Evolutionary conservation across 768 basidiomycete genomes (phyloP).

Genomic region (Xanthoconium purpureum): DNA sequence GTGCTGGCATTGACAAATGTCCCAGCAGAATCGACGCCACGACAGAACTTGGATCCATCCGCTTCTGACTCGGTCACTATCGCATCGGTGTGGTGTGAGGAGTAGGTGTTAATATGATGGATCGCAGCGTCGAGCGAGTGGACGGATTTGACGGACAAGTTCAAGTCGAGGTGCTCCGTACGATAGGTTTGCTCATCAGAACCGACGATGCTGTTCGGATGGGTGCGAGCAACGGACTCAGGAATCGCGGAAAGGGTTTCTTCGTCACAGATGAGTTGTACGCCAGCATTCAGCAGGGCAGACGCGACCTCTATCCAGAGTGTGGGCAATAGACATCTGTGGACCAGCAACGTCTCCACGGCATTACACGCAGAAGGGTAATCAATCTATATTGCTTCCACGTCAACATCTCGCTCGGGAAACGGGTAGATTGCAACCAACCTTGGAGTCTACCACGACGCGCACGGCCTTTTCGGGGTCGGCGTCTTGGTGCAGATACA

Average conservation of each 20-base stretch:
- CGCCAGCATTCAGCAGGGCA: slow-evolving; percentile 63
- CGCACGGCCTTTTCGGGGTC: slow-evolving; percentile 75
- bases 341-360: slow-evolving; percentile 84
- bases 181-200: slow-evolving; percentile 66
- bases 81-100: slow-evolving; percentile 91
- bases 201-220: slow-evolving; percentile 47
- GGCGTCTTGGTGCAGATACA: slow-evolving; percentile 85
- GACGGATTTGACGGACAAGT: slow-evolving; percentile 75
- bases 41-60: slow-evolving; percentile 70
- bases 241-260: slow-evolving; percentile 56
- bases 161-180: slow-evolving; percentile 86
- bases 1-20: slow-evolving; percentile 95
- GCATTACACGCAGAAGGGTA: slow-evolving; percentile 98
- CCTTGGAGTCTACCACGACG: slow-evolving; percentile 89
- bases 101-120: slow-evolving; percentile 86
- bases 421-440: slow-evolving; percentile 28
- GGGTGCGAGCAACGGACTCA: slow-evolving; percentile 33
- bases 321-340: slow-evolving; percentile 64
- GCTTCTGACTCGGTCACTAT: slow-evolving; percentile 81
- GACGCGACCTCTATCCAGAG: slow-evolving; percentile 81
- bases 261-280: slow-evolving; percentile 79
- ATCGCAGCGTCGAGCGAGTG: slow-evolving; percentile 74
- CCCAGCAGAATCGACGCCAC: slow-evolving; percentile 88
- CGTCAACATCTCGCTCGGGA: neutral
- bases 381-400: slow-evolving; percentile 54